Base-by-base conservation (phyloP, 768 basidiomycete genomes). In the Hebeloma cylindrosporum region DNA sequence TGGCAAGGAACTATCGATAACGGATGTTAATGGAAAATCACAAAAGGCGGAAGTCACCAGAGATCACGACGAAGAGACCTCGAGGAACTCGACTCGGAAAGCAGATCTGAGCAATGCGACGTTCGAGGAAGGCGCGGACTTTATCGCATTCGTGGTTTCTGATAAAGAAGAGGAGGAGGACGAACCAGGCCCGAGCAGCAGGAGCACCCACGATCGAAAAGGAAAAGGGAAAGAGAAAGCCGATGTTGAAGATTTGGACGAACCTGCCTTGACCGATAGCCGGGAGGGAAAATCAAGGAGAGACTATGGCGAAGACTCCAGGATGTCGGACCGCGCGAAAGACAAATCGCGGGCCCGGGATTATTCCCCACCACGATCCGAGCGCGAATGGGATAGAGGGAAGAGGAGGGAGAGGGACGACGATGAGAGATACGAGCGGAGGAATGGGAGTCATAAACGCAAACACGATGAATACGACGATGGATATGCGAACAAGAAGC, bases 401-500 rank as follows among this genome's bases (percentile, higher is more conserved):
- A 71, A 69, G 47, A 69, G 65, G 28, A 71, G 68, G 47, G 52
- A 43, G 45, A 53, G 42, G n/a, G 43, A 47, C 26, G 56, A 53
- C 25, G 63, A 51, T 43, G 50, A 47, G 7, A 61, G 55, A 40
- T 37, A 41, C 45, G 43, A 50, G 21, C 49, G 40, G 13, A 40
- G 39, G 25, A 48, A 53, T 21, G 54, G 44, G 29, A 51, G 39
- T 17, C 50, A 42, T 14, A 56, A 56, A 50, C 56, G 54, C 25
- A 50, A 49, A 26, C 46, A 56, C 34, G 50, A 57, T 17, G 56
- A 56, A 3, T 50, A 51, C 9, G 53, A 53, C 17, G 54, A 52
- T 48, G 75, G 69, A 14, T 75, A 74, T 50, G 68, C 66, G 6
- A 78, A 67, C 66, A 75, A 77, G 62, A 77, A 75, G 55, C 76